Conservation (phyloP, 1,139 yeast species). For the Yamadazyma songkhlaensis region DNA sequence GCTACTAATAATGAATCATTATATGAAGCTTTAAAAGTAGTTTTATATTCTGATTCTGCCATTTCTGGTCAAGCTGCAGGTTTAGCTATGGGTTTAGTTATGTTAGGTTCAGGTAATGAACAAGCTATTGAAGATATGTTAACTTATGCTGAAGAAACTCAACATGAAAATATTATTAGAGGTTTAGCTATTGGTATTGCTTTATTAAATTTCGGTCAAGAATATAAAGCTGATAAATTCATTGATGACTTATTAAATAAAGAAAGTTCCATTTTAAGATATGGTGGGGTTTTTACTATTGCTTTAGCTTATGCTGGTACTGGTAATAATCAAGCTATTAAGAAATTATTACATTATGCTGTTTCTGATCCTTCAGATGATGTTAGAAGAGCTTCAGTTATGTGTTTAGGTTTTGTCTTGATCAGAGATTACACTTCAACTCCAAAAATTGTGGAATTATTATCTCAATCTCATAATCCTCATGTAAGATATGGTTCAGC, state of each 20-base stretch:
- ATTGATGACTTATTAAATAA: constrained; percentile 67
- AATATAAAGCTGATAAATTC: constrained; percentile 72
- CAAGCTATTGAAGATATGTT: constrained; percentile 78
- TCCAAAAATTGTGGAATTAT: constrained; percentile 89
- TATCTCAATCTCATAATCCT: constrained; percentile 94
- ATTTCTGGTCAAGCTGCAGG: constrained; percentile 97
- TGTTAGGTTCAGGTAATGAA: constrained; percentile 89
- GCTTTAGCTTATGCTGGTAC: constrained; percentile 98
- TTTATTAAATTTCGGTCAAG: constrained; percentile 79
- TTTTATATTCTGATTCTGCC: constrained; percentile 87
- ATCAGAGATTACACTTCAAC: constrained; percentile 90
- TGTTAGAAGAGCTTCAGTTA: constrained; percentile 94
- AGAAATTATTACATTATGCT: constrained; percentile 83
- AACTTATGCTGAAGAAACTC: constrained; percentile 90
- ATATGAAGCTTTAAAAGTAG: constrained; percentile 81
- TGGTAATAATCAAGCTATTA: constrained; percentile 83
- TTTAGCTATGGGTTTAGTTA: constrained; percentile 90
- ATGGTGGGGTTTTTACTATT: constrained; percentile 93
- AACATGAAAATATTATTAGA: constrained; percentile 92
- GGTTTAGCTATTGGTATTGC: constrained; percentile 91
- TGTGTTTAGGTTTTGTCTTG: constrained; percentile 88
- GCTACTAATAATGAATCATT: constrained; percentile 73
- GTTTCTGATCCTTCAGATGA: constrained; percentile 97
- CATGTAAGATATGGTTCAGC: constrained; percentile 99
- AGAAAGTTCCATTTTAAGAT: constrained; percentile 83